These are phyloP conservation scores for Marchantia polymorpha DNA, from an alignment of 225 moss, liverwort and hornwort genomes.

Conservation along the genomic window DNA sequence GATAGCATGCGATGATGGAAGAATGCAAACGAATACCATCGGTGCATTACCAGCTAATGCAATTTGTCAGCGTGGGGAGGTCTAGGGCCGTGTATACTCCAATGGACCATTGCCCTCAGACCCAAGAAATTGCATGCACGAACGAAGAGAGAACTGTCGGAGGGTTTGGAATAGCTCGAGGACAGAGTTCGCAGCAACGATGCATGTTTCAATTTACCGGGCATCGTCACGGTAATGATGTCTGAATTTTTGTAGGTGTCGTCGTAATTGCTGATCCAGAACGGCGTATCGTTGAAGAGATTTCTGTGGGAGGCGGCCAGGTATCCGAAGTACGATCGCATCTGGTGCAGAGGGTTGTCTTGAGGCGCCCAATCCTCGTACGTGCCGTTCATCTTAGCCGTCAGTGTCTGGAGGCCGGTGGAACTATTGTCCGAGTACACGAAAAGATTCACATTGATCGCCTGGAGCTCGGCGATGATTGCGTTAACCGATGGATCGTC, in stretches of 20 bases:
- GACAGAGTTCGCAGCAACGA: no score
- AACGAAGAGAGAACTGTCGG: no score
- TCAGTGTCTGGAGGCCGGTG: not conserved
- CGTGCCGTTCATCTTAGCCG: not conserved
- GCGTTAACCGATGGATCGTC: not conserved
- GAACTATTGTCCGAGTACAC: not conserved
- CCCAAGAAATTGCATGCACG: no score
- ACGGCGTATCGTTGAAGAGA: not conserved
- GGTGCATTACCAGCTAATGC: no score
- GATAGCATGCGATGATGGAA: no score
- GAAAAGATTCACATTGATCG: not conserved
- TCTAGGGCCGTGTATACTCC: no score
- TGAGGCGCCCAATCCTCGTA: not conserved
- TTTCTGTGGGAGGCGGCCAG: not conserved
- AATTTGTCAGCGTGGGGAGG: no score
- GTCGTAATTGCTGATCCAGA: not conserved
- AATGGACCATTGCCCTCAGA: no score
- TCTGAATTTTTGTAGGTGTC: not conserved
- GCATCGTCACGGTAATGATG: not conserved
- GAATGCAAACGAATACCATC: no score
- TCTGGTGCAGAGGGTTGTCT: not conserved
- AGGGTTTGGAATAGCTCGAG: no score
- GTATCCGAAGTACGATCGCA: constrained; percentile 2
- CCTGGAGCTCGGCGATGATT: not conserved
- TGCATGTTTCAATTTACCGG: not conserved